Evolutionary conservation across 306 rosid genomes (phyloP).

Genomic region (Rosa multiflora): DNA sequence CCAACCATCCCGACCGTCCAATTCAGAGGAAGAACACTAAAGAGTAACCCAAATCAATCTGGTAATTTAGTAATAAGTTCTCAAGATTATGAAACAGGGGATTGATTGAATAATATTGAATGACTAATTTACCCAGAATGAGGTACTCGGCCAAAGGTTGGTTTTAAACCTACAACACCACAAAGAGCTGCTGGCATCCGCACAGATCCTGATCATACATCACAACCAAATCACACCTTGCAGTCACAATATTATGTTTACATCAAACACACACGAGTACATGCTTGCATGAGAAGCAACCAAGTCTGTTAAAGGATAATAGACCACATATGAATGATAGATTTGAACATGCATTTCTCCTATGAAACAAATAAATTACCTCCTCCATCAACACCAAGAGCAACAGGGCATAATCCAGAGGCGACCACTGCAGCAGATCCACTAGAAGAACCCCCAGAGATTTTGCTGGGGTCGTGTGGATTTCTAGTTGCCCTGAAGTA

Average conservation of each 20-base stretch:
- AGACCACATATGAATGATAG: neutral
- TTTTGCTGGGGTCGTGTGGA: constrained; percentile 58
- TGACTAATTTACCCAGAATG: constrained; percentile 62
- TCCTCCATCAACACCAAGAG: constrained; percentile 99
- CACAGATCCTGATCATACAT: constrained; percentile 67
- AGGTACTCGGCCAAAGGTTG: constrained; percentile 79
- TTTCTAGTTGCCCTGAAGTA: constrained; percentile 73
- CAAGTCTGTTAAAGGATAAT: neutral
- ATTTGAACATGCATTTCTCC: neutral
- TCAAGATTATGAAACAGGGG: constrained; percentile 12
- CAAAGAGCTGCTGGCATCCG: constrained; percentile 97
- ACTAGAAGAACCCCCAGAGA: constrained; percentile 92
- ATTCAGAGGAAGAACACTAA: constrained; percentile 87
- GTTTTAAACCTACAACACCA: constrained; percentile 88
- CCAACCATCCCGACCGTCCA: constrained; percentile 99
- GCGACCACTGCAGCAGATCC: constrained; percentile 95
- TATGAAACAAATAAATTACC: constrained; percentile 39
- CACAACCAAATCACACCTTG: constrained; percentile 20
- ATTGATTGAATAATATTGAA: constrained; percentile 16
- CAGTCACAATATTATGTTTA: constrained; percentile 10
- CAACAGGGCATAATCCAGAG: constrained; percentile 88
- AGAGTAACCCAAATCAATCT: constrained; percentile 26
- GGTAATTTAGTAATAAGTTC: constrained; percentile 14
- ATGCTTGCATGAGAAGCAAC: neutral
- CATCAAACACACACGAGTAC: neutral